Base-by-base conservation (phyloP, 495 filamentous ascomycete genomes). In the Pseudomonodictys pantanalensis region DNA sequence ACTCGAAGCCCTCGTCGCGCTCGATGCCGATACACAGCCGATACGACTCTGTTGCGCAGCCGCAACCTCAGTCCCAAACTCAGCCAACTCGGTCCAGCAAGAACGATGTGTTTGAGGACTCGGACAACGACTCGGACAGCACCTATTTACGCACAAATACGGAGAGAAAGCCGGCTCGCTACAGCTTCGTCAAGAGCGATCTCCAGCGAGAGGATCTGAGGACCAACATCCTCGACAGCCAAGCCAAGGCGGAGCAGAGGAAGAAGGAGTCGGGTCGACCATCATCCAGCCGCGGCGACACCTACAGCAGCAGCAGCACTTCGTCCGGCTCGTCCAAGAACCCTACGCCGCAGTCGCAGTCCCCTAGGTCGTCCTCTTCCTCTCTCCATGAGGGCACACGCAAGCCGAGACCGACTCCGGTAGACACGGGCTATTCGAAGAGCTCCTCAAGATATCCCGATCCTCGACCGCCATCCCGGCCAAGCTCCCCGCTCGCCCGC, bases 121-220 rank as follows among this genome's bases (percentile, higher is more conserved):
- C 60, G 0, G 64, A 67, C 23, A 15, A 28, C 2, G 64, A 67
- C 26, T 5, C 48, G 0, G 60, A 64, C 28, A 38, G 45, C 12
- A 48, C 46, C 20, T 25, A 42, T 25, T 53, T 60, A 11, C 56
- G 65, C 12, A 18, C 38, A 2, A n/a, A n/a, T n/a, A 46, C 55
- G 7, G 49, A 64, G 23, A 49, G 65, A 17, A 60, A 48, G 32
- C 60, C 65, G 18, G 60, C 65, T 7, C 42, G 56, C n/a, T 68
- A 68, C 52, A 64, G 59, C 51, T 68, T 68, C 35, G 56, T 60
- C 12, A 64, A 64, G 60, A 63, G 41, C 26, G 60, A 68, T 28
- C 41, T 64, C 6, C 60, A 64, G 47, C 56, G 53, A 45, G 61
- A 68, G 11, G 65, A 64, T 29, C 32, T 64, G 22, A 58, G 61